Base-by-base conservation (phyloP, 2,329 filamentous ascomycete genomes). In the Sclerotinia borealis region DNA sequence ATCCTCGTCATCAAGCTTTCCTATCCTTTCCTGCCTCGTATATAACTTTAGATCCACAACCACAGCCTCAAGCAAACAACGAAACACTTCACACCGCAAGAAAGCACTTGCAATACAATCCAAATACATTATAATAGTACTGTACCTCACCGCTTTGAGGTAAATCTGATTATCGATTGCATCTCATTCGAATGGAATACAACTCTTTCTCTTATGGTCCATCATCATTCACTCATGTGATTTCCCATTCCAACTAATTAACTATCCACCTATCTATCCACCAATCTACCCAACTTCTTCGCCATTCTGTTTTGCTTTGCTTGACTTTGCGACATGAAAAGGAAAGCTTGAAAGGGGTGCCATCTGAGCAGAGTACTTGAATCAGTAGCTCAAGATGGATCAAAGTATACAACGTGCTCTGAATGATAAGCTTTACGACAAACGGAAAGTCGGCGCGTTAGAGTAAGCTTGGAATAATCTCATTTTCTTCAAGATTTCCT, bases 341-440 rank as follows among this genome's bases (percentile, higher is more conserved):
- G 37, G 47, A 59, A 41, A 41, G 2, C 39, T 22, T 63, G 36
- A 63, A 29, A 22, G n/a, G 31, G 10, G 37, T 41, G 29, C 51
- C 41, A 37, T 59, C 54, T 50, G 61, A 50, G 52, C 52, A 49
- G 22, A 47, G 37, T 36, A 22, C 59, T 36, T 6, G 36, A 7
- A 58, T 15, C 29, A 25, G 37, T 43, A 59, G 29, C 54, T 63
- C 68, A 70, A 67, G 72, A 97, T 98, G 93, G 93, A 98, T 80
- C 82, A 85, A 73, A 88, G 87, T 75, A 91, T 97, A 75, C 92
- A 96, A 78, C 91, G 93, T 71, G 85, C 93, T 70, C 83, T 99
- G 75, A 96, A 96, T 76, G 95, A 99, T 79, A 99, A 97, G 85
- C 88, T 98, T 75, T 99, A 99, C 77, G 95, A 99, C 76, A 96